phyloP scores from a whole-genome alignment of 2,329 filamentous ascomycete genomes.

The Claviceps humidiphila region DNA sequence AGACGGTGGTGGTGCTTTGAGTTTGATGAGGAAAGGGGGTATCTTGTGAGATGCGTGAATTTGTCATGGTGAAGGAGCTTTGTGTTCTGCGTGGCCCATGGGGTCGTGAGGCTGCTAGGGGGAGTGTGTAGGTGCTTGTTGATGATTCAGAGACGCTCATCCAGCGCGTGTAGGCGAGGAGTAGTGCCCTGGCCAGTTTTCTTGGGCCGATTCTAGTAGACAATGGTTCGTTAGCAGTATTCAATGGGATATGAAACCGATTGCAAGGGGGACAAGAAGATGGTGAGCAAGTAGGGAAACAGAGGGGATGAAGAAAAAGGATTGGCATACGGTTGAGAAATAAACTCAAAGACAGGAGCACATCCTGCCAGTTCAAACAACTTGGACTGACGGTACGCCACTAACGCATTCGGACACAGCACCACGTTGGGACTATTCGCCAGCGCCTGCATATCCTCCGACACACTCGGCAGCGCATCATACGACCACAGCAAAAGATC shows the following conservation, averaged over 20 bases:
- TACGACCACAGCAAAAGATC: slow-evolving; percentile 14
- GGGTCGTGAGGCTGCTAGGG: not conserved
- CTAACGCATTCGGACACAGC: not conserved
- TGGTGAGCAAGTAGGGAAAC: not conserved
- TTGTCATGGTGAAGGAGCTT: not conserved
- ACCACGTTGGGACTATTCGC: slow-evolving; percentile 1
- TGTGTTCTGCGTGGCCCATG: not conserved
- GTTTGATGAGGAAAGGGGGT: not conserved
- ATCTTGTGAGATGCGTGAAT: not conserved
- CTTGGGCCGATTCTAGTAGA: not conserved
- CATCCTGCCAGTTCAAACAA: not conserved
- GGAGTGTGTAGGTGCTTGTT: not conserved
- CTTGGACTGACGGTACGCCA: slow-evolving; percentile 1
- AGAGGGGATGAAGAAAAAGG: not conserved
- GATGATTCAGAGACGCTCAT: not conserved
- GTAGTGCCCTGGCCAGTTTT: not conserved
- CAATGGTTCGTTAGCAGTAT: not conserved
- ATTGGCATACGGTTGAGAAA: not conserved
- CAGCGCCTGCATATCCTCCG: not conserved
- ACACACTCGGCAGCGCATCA: not conserved
- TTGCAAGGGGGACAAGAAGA: not conserved
- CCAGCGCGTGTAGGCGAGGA: not conserved
- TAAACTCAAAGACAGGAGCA: slow-evolving; percentile 1
- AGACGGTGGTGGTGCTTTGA: not conserved
- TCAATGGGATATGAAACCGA: not conserved